Evolutionary conservation across 805 yeast species (phyloP), one percentile per base, ranked within the genome.

Genomic region (Lipomyces lipofer): DNA sequence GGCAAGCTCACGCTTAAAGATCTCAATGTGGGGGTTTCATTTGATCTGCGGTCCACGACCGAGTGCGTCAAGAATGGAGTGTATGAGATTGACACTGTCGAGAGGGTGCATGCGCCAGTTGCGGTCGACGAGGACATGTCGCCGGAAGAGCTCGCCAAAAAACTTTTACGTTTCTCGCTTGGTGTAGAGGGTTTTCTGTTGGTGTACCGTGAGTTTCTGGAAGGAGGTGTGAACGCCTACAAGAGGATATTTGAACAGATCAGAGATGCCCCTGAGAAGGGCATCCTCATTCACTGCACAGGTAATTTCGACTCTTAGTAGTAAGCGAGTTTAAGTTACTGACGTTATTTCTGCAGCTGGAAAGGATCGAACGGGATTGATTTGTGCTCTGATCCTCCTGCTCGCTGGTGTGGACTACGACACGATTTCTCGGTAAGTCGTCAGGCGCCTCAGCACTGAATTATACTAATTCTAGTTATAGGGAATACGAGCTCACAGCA

Each of bases 341-440:
- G 43, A 38, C 43, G 10, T 38, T 29, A 13, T 15, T 44, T 12
- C 3, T 28, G 15, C 28, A 47, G 56, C 92, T 1, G 96, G 96
- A 1, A 88, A 88, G 67, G 96, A 88, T 67, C 77, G 95, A 42
- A 88, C 96, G 0, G 96, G 95, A 0, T 75, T 87, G 12, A 66
- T 86, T 59, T 78, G 84, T 1, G 86, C 88, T 82, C 67, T 88
- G 56, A 72, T 88, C 4, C 73, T 88, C 43, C 70, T 81, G 17
- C 66, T 86, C 7, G 71, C 79, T 4, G 91, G 87, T 0, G 87
- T 88, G 2, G 88, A 85, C 56, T 74, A 76, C 10, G 79, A 80
- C 59, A 79, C 82, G 0, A 75, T 88, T 35, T 82, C 88, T 1
- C 78, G 55, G 50, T 46, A 45, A 25, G 38, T 27, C 25, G 19